Base-by-base conservation (phyloP, 2,329 filamentous ascomycete genomes). In the Pseudocercospora macadamiae region DNA sequence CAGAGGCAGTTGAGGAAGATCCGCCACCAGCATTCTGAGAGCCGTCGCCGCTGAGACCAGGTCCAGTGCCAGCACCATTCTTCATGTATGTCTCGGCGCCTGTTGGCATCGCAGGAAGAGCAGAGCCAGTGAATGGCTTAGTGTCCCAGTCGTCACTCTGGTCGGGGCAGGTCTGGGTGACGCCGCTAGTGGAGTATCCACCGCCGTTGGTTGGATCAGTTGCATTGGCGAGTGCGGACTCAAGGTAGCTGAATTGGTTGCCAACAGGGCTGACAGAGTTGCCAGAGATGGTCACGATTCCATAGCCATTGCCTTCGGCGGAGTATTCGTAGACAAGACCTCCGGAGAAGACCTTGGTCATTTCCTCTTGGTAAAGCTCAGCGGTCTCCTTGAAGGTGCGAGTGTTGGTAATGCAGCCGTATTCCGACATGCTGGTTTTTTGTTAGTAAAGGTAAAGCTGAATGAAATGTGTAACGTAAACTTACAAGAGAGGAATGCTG, bases 321-420 rank as follows among this genome's bases (percentile, higher is more conserved):
- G 89, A 88, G 81, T 96, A 97, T 77, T 97, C 92, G 79, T 97
- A 97, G 75, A 96, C 89, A 34, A 97, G 84, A 75, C 93, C 93
- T 70, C 93, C 93, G 26, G 92, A 96, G 84, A 96, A 97, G 69
- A 96, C 91, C 23, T 75, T 68, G 9, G 89, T 91, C 93, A 97
- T 97, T 60, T 96, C 76, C 16, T 76, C 77, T 76, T 80, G 85
- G 87, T 96, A 97, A 57, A 97, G 82, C 48, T 91, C 83, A 48
- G 76, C 75, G 49, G 96, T 78, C 79, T 97, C 93, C 57, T 86
- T 81, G 71, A 96, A 97, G 71, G 88, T 81, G 68, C 93, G 92
- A 55, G 80, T 85, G 80, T 90, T 91, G 72, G 84, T 88, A 76
- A 85, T 87, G 81, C 93, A 97, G 64, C 93, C 93, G 73, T 89